Evolutionary conservation across 2,329 filamentous ascomycete species (phyloP).

Genomic region (Venturia asperata): DNA sequence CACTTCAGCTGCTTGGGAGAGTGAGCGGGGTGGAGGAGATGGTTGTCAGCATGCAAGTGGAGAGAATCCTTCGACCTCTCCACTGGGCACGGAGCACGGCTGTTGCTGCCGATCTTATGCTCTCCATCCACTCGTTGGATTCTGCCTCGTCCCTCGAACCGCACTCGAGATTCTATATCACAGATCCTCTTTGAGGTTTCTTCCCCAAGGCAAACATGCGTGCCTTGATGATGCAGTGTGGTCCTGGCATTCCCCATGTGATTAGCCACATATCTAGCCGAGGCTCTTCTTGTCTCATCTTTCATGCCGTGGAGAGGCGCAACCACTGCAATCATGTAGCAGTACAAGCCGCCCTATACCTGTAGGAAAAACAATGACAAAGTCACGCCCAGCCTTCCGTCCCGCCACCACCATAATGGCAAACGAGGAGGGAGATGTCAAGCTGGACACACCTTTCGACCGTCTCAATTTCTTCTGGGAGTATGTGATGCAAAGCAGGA

Average conservation of each 20-base stretch:
- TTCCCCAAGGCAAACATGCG: neutral
- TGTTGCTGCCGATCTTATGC: neutral
- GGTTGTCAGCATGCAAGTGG: neutral
- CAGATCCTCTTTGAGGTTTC: no score
- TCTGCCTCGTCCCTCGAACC: neutral
- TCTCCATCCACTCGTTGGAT: neutral
- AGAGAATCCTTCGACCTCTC: no score
- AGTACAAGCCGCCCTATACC: neutral
- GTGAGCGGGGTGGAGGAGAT: neutral
- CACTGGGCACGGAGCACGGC: no score
- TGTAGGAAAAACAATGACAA: neutral
- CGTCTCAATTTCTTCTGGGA: conserved; percentile 15
- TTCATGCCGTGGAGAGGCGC: neutral
- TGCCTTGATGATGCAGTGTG: neutral
- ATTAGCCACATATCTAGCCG: neutral
- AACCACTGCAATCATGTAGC: neutral
- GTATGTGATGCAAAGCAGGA: conserved; percentile 2
- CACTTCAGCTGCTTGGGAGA: neutral
- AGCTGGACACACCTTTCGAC: conserved; percentile 9
- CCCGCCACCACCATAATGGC: neutral
- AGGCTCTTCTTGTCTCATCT: conserved; percentile 1
- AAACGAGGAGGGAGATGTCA: conserved; percentile 2
- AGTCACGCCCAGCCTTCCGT: neutral
- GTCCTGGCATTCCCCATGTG: neutral
- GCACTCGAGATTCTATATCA: neutral